Base-by-base conservation (phyloP, 2,329 filamentous ascomycete genomes). In the Sporothrix phasma region DNA sequence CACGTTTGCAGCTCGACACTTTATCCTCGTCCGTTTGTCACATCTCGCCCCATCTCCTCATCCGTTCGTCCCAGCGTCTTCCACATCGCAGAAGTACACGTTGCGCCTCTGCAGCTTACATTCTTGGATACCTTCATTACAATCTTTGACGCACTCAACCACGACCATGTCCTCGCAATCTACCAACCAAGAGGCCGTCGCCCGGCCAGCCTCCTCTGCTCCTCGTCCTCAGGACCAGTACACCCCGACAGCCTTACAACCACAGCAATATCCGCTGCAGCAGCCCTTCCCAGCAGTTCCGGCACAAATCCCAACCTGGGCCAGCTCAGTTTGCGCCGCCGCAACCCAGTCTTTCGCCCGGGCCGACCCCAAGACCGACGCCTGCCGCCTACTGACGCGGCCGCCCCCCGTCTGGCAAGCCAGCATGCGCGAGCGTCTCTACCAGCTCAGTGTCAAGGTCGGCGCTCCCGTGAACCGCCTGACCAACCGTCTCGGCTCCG, bases 381-480 rank as follows among this genome's bases (percentile, higher is more conserved):
- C 4, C 41, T 56, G 8, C 41, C 39, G 41, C 26, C 56, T 24
- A 17, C 56, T 3, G 39, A 26, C 5, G n/a, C 56, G 1, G 34
- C 26, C 13, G 13, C 17, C 17, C 56, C 6, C 46, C 56, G 6
- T 60, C 56, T 1, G 34, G 47, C 31, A 68, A 64, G 54, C 53
- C 15, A 58, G 26, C 7, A 63, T 68, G 45, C 64, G 67, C 59
- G 68, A 71, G 53, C 69, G 69, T 15, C 63, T 72, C 37, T 69
- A 70, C 65, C 68, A 69, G 43, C 67, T 66, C 65, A 67, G 67
- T 47, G 64, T 69, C 41, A 69, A 72, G 66, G 69, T 69, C 13
- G 85, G 86, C 46, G 81, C 79, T 4, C 88, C 88, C 3, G 82
- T 90, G 69, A 90, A 90, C 72, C 82, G 80, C 64, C 72, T 90